Evolutionary conservation across 352 stramenopile genomes (phyloP).

Genomic region (Elongisporangium undulatum): DNA sequence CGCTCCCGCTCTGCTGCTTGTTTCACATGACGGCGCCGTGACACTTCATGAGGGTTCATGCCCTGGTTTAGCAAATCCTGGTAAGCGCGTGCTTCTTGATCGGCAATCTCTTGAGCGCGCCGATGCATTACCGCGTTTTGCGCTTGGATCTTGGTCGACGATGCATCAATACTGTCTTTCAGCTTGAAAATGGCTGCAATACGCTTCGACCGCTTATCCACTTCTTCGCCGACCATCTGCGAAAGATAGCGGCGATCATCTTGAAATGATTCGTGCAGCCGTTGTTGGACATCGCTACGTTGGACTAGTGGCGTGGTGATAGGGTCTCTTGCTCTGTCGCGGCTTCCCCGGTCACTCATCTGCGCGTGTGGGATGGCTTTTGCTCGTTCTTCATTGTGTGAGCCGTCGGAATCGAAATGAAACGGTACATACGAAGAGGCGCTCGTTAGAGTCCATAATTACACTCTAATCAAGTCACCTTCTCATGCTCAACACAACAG

Average conservation of each 20-base stretch:
- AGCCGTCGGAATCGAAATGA: neutral
- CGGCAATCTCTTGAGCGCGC: constrained; percentile 15
- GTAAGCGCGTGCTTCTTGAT: constrained; percentile 33
- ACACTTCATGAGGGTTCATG: constrained; percentile 76
- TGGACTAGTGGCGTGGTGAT: neutral
- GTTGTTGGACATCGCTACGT: constrained; percentile 18
- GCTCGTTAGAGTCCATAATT: neutral
- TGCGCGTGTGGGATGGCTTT: neutral
- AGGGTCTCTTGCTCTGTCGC: neutral
- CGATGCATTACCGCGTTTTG: constrained; percentile 34
- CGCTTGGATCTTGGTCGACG: constrained; percentile 31
- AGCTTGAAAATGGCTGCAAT: constrained; percentile 54
- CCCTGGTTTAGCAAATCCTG: constrained; percentile 57
- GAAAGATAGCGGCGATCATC: constrained; percentile 42
- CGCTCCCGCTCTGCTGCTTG: constrained; percentile 30
- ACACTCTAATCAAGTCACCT: neutral
- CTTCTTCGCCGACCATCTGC: constrained; percentile 29
- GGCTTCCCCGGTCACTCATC: constrained; percentile 1
- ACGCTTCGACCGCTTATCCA: constrained; percentile 25
- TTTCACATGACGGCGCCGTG: constrained; percentile 39
- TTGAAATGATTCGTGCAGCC: constrained; percentile 45
- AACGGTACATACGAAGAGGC: neutral
- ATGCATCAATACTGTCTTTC: constrained; percentile 52
- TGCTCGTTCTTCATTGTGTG: neutral
- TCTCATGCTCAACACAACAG: neutral